Base-by-base conservation (phyloP, 257 asterid genomes). In the Anisodus tanguticus region DNA sequence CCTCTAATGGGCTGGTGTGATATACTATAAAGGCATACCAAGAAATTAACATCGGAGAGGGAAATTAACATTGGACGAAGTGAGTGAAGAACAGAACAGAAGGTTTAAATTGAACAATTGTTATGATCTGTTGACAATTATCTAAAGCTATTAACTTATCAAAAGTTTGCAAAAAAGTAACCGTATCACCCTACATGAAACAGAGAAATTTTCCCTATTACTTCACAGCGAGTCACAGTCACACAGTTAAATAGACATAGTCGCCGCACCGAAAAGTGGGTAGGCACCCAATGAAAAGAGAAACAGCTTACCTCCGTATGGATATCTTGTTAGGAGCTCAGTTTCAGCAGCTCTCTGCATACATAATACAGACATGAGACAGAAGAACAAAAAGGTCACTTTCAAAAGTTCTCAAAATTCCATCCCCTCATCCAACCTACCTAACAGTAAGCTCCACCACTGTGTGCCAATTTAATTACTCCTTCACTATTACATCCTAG, bases 331-430 rank as follows among this genome's bases (percentile, higher is more conserved):
- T 79, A 92, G 90, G 60, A 96, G 83, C 91, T 96, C 99, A 37
- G 97, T 94, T 90, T 96, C 99, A 85, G 99, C 95, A 83, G 99
- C 98, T 87, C 98, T 90, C 98, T 96, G 94, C 88, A 89, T 67
- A 78, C 69, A 86, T 79, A 53, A 86, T 35, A 70, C 78, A 82
- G 37, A 51, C 26, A 76, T 76, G 81, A 76, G 63, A 9, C 22
- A 22, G 62, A 51, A 51, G 62, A 76, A 51, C 63, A 22, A 76
- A 76, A 22, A 49, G 62, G 47, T 26, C 63, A 74, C 43, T 74
- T 74, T 12, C 22, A 74, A 11, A 5, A 49, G 45, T 49, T 3
- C 59, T 12, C 19, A 10, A 22, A 53, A 74, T 74, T 3, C 22
- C 11, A 76, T 51, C 4, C 7, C 62, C 45, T 76, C 63, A 51